phyloP scores from a whole-genome alignment of 495 filamentous ascomycete species.

The Alectoria sarmentosa region DNA sequence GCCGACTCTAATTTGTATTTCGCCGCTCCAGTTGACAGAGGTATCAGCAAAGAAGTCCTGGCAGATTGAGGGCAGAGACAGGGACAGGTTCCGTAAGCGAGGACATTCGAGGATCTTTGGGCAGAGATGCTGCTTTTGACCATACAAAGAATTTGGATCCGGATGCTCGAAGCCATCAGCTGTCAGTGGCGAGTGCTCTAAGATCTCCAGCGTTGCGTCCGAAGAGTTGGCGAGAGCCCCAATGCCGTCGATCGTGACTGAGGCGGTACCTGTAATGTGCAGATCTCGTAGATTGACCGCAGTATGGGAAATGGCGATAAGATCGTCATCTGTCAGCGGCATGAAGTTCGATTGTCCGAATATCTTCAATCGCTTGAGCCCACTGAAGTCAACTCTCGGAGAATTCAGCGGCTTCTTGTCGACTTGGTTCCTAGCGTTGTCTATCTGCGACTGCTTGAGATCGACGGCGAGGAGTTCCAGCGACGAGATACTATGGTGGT shows the following conservation, averaged over 20 bases:
- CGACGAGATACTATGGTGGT: constrained; percentile 34
- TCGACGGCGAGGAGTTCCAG: constrained; percentile 44
- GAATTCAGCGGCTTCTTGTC: constrained; percentile 30
- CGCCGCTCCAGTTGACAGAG: constrained; percentile 40
- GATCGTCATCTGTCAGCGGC: constrained; percentile 43
- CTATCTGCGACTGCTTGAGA: constrained; percentile 34
- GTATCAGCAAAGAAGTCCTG: constrained; percentile 39
- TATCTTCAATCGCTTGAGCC: constrained; percentile 43
- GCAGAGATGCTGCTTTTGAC: constrained; percentile 39
- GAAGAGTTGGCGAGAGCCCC: constrained; percentile 44
- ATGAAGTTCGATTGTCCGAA: constrained; percentile 46
- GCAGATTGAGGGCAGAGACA: constrained; percentile 45
- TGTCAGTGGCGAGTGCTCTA: constrained; percentile 47
- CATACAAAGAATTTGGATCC: constrained; percentile 28
- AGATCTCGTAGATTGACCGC: constrained; percentile 44
- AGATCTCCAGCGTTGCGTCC: constrained; percentile 37
- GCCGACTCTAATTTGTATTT: constrained; percentile 42
- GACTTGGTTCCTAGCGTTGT: constrained; percentile 21
- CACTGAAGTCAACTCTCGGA: constrained; percentile 36
- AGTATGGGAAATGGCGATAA: constrained; percentile 41
- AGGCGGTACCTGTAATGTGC: constrained; percentile 45
- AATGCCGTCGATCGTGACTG: constrained; percentile 43
- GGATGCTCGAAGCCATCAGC: constrained; percentile 44
- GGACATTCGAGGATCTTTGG: constrained; percentile 40
- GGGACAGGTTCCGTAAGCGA: constrained; percentile 38